Conservation (phyloP, 805 yeast species). For the Ogataea trehaloabstinens region DNA sequence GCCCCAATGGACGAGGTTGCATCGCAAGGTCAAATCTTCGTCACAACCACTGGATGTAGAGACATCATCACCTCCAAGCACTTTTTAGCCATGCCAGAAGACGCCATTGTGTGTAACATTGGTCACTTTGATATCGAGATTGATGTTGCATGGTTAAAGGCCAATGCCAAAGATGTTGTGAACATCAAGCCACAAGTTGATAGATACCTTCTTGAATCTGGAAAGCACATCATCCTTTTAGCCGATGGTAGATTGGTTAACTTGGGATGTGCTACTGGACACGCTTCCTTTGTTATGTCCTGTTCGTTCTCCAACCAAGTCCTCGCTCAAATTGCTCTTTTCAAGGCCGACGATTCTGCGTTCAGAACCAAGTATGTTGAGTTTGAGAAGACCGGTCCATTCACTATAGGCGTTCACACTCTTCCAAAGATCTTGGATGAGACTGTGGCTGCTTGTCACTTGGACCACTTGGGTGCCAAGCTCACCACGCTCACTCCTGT, state of each 20-base stretch:
- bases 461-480: constrained; percentile 89
- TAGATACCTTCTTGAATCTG: constrained; percentile 85
- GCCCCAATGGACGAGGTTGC: constrained; percentile 94
- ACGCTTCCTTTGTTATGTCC: constrained; percentile 98
- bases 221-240: constrained; percentile 91
- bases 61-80: constrained; percentile 91
- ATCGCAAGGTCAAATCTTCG: constrained; percentile 91
- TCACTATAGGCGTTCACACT: constrained; percentile 88
- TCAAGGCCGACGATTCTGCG: constrained; percentile 77
- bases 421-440: constrained; percentile 98
- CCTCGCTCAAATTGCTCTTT: constrained; percentile 96
- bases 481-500: constrained; percentile 70
- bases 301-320: constrained; percentile 99
- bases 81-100: constrained; percentile 94
- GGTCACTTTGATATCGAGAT: constrained; percentile 99
- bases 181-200: constrained; percentile 99
- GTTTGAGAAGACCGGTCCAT: constrained; percentile 90
- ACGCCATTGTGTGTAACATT: constrained; percentile 98
- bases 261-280: constrained; percentile 99
- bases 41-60: constrained; percentile 99
- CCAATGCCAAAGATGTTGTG: constrained; percentile 87
- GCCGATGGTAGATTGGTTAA: constrained; percentile 99
- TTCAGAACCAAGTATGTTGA: constrained; percentile 84
- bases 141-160: constrained; percentile 98
- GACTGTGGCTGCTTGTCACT: constrained; percentile 96